phyloP scores from a whole-genome alignment of 257 asterid species.

The Primulina huaijiensis region DNA sequence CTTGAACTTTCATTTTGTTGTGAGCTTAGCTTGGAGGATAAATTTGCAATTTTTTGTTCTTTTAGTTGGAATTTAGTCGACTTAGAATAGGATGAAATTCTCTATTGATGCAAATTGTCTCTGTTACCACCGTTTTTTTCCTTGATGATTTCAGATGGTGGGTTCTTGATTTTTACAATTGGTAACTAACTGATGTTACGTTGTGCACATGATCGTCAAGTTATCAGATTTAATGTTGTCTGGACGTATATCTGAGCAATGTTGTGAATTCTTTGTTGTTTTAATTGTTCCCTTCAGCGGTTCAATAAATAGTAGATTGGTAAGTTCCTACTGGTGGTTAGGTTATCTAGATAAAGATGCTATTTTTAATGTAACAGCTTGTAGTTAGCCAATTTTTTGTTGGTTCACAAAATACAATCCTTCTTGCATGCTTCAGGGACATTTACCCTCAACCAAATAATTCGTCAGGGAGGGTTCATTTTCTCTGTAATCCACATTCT shows the following conservation, averaged over 20 bases:
- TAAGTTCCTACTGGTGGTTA: not conserved
- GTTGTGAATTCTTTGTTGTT: too few species aligned
- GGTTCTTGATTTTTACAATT: too few species aligned
- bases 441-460: not conserved
- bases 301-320: not conserved
- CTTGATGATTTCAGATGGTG: not conserved
- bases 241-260: too few species aligned
- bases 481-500: not conserved
- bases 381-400: not conserved
- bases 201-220: too few species aligned
- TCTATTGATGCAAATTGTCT: not conserved
- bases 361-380: not conserved
- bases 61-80: not conserved
- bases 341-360: not conserved
- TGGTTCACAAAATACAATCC: not conserved
- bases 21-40: conserved; percentile 15
- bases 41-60: not conserved
- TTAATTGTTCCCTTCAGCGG: not conserved
- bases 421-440: not conserved
- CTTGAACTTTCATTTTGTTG: conserved; percentile 3
- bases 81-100: not conserved
- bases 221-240: too few species aligned
- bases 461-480: not conserved
- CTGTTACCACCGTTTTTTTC: not conserved
- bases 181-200: too few species aligned